A percentile compares a stretch with the other conserved stretches of the same genome.
Evolutionary conservation across 2,329 filamentous ascomycete genomes (phyloP).

Genomic region (Monosporascus sp.): DNA sequence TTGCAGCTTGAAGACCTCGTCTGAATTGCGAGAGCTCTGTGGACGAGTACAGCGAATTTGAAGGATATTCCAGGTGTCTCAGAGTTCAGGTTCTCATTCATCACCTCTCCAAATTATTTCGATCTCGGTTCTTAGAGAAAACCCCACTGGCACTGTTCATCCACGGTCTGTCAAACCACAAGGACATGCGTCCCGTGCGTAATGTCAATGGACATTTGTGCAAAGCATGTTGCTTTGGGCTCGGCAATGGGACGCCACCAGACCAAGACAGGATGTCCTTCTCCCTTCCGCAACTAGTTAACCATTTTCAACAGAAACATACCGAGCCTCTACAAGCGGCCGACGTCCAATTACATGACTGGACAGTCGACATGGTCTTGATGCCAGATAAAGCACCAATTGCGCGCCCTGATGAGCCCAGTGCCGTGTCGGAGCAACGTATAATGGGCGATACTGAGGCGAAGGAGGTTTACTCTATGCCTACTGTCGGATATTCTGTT

Average conservation of each 20-base stretch:
- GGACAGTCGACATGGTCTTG: constrained; percentile 42
- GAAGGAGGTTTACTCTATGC: not conserved
- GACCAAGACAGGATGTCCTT: constrained; percentile 36
- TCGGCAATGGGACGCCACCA: constrained; percentile 19
- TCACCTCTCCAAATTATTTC: constrained; percentile 54
- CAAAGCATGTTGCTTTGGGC: constrained; percentile 43
- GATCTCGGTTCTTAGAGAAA: constrained; percentile 49
- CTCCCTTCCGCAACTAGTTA: constrained; percentile 55
- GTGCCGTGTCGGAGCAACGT: too few relatives aligned
- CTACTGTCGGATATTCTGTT: not conserved
- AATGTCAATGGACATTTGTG: constrained; percentile 50
- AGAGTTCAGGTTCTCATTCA: constrained; percentile 60
- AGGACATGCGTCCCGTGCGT: constrained; percentile 51
- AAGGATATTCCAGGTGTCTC: constrained; percentile 56
- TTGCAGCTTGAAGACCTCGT: constrained; percentile 47
- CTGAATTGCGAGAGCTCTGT: constrained; percentile 53
- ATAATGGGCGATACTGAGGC: not conserved
- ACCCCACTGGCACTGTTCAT: constrained; percentile 54
- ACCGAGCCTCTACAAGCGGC: constrained; percentile 21
- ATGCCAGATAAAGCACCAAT: constrained; percentile 24
- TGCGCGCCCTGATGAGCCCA: too few relatives aligned
- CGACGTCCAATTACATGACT: constrained; percentile 29
- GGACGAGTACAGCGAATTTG: constrained; percentile 54
- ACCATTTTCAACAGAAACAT: constrained; percentile 48
- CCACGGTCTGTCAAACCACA: constrained; percentile 50